phyloP scores from a whole-genome alignment of 495 filamentous ascomycete species.

The Aspergillus sclerotiicarbonarius region DNA sequence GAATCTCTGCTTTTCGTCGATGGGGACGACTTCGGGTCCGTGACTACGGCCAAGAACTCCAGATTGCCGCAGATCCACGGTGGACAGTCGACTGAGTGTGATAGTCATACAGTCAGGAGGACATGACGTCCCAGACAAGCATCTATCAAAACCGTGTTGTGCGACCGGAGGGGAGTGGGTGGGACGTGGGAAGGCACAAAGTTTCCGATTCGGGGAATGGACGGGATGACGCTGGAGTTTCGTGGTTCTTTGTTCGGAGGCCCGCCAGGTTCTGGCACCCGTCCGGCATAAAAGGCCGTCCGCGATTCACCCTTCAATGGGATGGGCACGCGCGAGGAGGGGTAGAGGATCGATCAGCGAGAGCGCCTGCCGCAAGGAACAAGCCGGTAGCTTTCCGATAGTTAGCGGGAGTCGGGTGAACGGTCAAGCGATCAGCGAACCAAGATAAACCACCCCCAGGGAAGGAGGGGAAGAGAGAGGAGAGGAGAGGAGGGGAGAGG shows the following conservation, averaged over 20 bases:
- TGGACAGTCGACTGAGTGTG: constrained; percentile 14
- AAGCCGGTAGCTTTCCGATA: constrained; percentile 8
- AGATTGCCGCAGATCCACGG: constrained; percentile 19
- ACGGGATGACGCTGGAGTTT: not conserved
- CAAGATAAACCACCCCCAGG: not conserved
- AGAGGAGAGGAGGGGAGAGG: not conserved
- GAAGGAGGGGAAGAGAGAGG: not conserved
- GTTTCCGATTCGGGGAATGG: not conserved
- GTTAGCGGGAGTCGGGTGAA: constrained; percentile 4
- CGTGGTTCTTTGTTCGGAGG: not conserved
- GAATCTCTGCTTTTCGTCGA: constrained; percentile 22
- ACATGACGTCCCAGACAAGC: constrained; percentile 18
- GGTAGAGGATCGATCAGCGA: not conserved
- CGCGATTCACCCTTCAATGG: not conserved
- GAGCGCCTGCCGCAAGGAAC: constrained; percentile 5
- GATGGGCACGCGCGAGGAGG: not conserved
- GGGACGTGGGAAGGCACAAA: not conserved
- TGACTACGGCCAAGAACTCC: constrained; percentile 12
- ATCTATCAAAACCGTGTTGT: not conserved
- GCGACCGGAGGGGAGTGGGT: not conserved
- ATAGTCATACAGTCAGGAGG: constrained; percentile 25
- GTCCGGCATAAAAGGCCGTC: not conserved
- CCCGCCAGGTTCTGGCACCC: not conserved
- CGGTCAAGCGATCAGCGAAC: constrained; percentile 8
- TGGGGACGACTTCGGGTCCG: constrained; percentile 21